Evolutionary conservation across 495 filamentous ascomycete species (phyloP), one percentile per base, ranked within the genome.

Genomic region (Tuber indicum): DNA sequence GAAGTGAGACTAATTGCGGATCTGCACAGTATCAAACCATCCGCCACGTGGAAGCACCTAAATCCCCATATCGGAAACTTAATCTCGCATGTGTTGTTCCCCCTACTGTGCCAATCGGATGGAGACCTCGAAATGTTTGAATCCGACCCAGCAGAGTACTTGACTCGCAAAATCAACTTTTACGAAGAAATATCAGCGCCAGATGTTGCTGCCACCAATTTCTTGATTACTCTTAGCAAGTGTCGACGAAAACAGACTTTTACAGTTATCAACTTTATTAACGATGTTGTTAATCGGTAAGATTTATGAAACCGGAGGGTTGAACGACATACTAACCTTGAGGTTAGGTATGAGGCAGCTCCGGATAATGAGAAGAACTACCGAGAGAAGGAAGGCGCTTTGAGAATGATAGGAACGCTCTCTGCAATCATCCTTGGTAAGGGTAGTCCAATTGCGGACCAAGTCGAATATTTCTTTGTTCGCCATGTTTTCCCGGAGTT

Each of bases 401-500:
- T 99, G 76, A 88, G 96, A 71, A 99, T 99, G 96, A 98, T 99
- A 80, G 96, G 95, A 9, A 98, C 96, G 1, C 85, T 99, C 70
- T 91, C 96, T 1, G 92, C 93, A 19, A 95, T 99, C 39, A 97
- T 99, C 71, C 88, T 99, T 46, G 94, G 93, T 72, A 99, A 98
- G 88, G 97, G 97, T 87, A 97, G 94, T 84, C 96, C 96, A 17
- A 97, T 99, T 80, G 96, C 96, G 52, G 91, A 96, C 80, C 93
- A 98, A 86, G 95, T 98, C n/a, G 96, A 99, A 85, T 97, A 96
- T 83, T 99, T 99, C 88, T 92, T 99, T 77, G 94, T 98, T 74
- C 92, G 96, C 73, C 96, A 98, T 79, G 96, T 99, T 75, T 98
- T 99, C 87, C 96, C 96, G 16, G 96, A 99, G 82, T 99, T 99